Evolutionary conservation across 2,329 filamentous ascomycete species (phyloP).

Genomic region (Aphanoascus verrucosus): DNA sequence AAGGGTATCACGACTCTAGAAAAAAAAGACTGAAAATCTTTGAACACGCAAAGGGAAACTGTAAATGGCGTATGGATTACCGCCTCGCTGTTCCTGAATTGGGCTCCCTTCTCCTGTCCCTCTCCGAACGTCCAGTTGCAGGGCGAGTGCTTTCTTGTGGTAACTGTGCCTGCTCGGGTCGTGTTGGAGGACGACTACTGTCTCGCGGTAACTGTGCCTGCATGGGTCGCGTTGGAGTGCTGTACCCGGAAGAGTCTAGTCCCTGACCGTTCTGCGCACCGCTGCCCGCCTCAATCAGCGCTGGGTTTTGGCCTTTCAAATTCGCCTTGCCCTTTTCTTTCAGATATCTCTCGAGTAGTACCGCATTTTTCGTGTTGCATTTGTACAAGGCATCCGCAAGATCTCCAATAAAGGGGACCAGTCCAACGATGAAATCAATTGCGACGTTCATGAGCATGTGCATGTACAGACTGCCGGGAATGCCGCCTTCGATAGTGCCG

Average conservation of each 20-base stretch:
- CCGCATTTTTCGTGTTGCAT: constrained; percentile 39
- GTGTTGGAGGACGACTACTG: constrained; percentile 3
- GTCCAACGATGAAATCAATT: constrained; percentile 39
- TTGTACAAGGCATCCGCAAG: constrained; percentile 39
- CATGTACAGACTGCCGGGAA: constrained; percentile 46
- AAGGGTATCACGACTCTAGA: constrained; percentile 1
- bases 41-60: constrained; percentile 13
- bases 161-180: constrained; percentile 12
- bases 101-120: too few relatives aligned
- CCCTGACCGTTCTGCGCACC: constrained; percentile 12
- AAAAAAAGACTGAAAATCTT: constrained; percentile 6
- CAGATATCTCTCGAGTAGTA: constrained; percentile 37
- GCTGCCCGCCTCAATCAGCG: constrained; percentile 4
- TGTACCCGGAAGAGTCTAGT: constrained; percentile 9
- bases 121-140: constrained; percentile 14
- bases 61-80: constrained; percentile 1
- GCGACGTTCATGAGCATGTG: constrained; percentile 73
- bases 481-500: constrained; percentile 62
- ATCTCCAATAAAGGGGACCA: constrained; percentile 43
- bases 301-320: constrained; percentile 3
- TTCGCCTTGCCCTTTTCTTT: constrained; percentile 30
- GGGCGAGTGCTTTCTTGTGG: constrained; percentile 21
- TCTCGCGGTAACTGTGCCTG: constrained; percentile 12
- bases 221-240: constrained; percentile 14
- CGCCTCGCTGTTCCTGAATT: background rate